phyloP scores from a whole-genome alignment of 345 rosid genomes.

The Pseudoturritis turrita region DNA sequence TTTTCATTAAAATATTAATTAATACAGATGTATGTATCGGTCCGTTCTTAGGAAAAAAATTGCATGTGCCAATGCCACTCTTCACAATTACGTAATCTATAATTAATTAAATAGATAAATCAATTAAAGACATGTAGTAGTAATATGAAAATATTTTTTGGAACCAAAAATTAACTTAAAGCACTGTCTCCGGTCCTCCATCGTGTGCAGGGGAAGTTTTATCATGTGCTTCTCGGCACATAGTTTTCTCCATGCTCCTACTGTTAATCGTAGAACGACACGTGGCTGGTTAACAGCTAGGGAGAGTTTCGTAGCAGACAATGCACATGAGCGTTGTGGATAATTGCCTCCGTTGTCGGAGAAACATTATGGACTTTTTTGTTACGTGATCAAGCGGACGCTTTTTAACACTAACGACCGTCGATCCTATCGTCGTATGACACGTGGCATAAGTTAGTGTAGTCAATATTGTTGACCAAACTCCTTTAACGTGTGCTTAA shows the following conservation, averaged over 20 bases:
- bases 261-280: neutral
- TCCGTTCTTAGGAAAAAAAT: neutral
- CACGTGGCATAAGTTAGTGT: constrained; percentile 10
- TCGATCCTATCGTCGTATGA: neutral
- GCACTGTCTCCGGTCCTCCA: neutral
- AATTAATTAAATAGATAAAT: too few relatives aligned
- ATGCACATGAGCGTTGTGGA: constrained; percentile 35
- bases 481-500: constrained; percentile 5
- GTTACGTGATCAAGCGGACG: constrained; percentile 20
- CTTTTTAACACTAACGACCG: too few relatives aligned
- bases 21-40: neutral
- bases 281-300: constrained; percentile 16
- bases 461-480: constrained; percentile 27
- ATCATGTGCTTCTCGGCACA: neutral
- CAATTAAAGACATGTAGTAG: too few relatives aligned
- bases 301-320: constrained; percentile 21
- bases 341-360: constrained; percentile 23
- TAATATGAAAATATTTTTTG: neutral
- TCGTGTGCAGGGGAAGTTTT: neutral
- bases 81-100: neutral
- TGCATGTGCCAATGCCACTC: neutral
- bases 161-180: neutral
- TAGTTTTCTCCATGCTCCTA: neutral
- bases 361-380: constrained; percentile 11
- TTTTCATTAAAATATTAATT: too few relatives aligned